phyloP scores from a whole-genome alignment of 2,329 filamentous ascomycete genomes.

The Penicillium aurantiogriseum region DNA sequence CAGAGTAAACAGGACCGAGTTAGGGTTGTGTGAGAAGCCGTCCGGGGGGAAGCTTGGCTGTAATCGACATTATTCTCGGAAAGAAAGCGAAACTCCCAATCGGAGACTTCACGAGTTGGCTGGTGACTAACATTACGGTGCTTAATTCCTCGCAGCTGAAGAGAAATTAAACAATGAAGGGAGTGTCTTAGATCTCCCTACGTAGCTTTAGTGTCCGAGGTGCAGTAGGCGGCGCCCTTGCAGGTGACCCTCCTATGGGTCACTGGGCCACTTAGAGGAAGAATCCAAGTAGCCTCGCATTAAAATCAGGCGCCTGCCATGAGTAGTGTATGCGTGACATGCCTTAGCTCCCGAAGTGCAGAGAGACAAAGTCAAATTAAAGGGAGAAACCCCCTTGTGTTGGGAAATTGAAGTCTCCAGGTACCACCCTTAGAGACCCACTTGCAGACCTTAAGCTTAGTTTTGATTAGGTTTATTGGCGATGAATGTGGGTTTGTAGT shows the following conservation, averaged over 20 bases:
- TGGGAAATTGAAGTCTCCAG: neutral
- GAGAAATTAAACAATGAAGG: slow-evolving; percentile 22
- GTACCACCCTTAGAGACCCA: slow-evolving; percentile 3
- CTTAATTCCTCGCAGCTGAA: slow-evolving; percentile 15
- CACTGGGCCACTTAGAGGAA: neutral
- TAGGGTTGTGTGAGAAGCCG: neutral
- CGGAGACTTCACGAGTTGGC: slow-evolving; percentile 1
- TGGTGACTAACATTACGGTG: slow-evolving; percentile 7
- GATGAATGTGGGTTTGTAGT: neutral
- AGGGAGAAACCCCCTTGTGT: neutral
- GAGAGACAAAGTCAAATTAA: neutral
- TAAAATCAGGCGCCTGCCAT: neutral
- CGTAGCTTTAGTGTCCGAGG: neutral
- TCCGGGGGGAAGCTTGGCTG: neutral
- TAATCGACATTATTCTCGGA: slow-evolving; percentile 1
- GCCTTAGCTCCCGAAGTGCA: slow-evolving; percentile 12
- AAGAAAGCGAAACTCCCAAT: neutral
- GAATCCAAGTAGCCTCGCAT: neutral
- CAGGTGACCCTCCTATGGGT: slow-evolving; percentile 7
- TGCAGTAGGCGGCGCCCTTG: slow-evolving; percentile 16
- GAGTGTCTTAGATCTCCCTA: slow-evolving; percentile 8
- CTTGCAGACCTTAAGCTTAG: slow-evolving; percentile 4
- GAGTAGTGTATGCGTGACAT: slow-evolving; percentile 9
- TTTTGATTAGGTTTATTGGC: neutral
- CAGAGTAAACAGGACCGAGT: neutral